These are phyloP conservation scores for Candida boleticola DNA, from an alignment of 805 yeast species.

Conservation along the genomic window DNA sequence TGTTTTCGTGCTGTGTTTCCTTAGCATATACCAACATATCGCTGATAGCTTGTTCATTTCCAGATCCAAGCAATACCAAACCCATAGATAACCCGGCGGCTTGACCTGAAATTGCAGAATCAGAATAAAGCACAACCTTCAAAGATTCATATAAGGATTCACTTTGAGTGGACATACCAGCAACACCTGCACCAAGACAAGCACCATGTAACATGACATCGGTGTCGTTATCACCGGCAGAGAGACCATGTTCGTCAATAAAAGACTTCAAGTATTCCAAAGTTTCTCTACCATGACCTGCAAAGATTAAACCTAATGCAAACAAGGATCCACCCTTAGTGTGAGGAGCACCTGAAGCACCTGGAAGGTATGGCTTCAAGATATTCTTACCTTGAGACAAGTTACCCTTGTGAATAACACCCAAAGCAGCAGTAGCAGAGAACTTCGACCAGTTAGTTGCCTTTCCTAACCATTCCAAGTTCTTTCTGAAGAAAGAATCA, in stretches of 20 bases:
- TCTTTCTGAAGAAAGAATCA: constrained; percentile 85
- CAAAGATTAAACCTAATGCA: constrained; percentile 90
- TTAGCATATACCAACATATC: constrained; percentile 91
- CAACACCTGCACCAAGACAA: constrained; percentile 90
- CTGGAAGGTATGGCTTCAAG: constrained; percentile 89
- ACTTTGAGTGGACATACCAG: constrained; percentile 90
- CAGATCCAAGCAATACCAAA: constrained; percentile 90
- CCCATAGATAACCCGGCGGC: constrained; percentile 98
- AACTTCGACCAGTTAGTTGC: constrained; percentile 99
- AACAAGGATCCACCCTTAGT: constrained; percentile 94
- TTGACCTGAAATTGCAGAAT: constrained; percentile 91
- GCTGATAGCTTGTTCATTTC: constrained; percentile 58
- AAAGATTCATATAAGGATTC: constrained; percentile 75
- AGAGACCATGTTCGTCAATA: constrained; percentile 61
- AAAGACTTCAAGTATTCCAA: constrained; percentile 74
- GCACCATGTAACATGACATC: constrained; percentile 95
- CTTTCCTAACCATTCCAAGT: constrained; percentile 93
- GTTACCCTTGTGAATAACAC: constrained; percentile 95
- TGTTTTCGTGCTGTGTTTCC: constrained; percentile 94
- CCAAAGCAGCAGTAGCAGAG: constrained; percentile 95
- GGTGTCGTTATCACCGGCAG: constrained; percentile 64
- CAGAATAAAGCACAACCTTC: constrained; percentile 80
- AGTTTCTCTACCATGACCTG: constrained; percentile 92
- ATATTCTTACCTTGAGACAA: constrained; percentile 85
- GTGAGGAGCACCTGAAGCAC: constrained; percentile 73